These are phyloP conservation scores for Takashimella koratensis DNA, from an alignment of 1,284 basidiomycete genomes.

Conservation along the genomic window DNA sequence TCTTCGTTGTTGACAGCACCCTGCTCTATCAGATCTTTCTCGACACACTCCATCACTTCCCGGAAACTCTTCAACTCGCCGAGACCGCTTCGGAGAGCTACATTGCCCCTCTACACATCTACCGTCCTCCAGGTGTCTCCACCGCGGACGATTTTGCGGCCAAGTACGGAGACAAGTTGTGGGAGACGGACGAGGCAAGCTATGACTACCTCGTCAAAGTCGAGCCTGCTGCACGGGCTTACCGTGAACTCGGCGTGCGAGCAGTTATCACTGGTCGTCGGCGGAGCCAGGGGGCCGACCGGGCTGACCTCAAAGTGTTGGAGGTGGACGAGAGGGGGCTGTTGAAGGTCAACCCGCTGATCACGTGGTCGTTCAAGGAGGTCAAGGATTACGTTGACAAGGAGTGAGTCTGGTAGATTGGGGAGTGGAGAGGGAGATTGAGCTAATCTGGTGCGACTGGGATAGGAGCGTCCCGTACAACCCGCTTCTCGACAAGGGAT, in stretches of 20 bases:
- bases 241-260: slow-evolving; percentile 72
- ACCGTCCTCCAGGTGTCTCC: slow-evolving; percentile 70
- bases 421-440: neutral
- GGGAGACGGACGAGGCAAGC: slow-evolving; percentile 81
- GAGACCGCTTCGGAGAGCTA: slow-evolving; percentile 75
- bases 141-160: slow-evolving; percentile 72
- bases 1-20: slow-evolving; percentile 34
- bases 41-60: slow-evolving; percentile 96
- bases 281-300: slow-evolving; percentile 84
- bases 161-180: slow-evolving; percentile 75
- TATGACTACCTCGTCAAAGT: slow-evolving; percentile 97
- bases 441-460: slow-evolving; percentile 5
- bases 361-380: slow-evolving; percentile 79
- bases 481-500: slow-evolving; percentile 81
- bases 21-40: slow-evolving; percentile 72
- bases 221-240: slow-evolving; percentile 87
- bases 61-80: slow-evolving; percentile 84
- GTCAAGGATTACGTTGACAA: slow-evolving; percentile 82
- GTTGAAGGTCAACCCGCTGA: slow-evolving; percentile 92
- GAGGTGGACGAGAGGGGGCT: slow-evolving; percentile 90
- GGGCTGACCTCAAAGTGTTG: slow-evolving; percentile 75
- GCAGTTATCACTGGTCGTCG: slow-evolving; percentile 93
- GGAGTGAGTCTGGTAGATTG: slow-evolving; percentile 52
- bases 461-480: slow-evolving; percentile 77
- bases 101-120: slow-evolving; percentile 67